A percentile compares a stretch with the other conserved stretches of the same genome.
phyloP scores from a whole-genome alignment of 805 yeast genomes.

The Debaryomyces castellii region DNA sequence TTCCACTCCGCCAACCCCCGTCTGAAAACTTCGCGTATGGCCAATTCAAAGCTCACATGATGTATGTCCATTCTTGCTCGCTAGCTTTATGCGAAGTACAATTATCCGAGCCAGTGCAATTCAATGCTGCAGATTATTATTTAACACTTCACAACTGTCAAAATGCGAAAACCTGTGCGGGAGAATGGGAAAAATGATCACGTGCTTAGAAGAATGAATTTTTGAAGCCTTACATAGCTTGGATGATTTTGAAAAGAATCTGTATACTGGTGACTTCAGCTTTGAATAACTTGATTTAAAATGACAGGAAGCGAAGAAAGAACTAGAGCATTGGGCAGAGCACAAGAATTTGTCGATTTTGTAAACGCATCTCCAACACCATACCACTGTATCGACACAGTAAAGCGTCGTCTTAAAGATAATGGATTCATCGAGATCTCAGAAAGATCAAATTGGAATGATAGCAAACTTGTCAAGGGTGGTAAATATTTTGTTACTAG shows the following conservation, averaged over 20 bases:
- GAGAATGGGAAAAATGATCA: too few relatives aligned
- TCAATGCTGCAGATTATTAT: too few relatives aligned
- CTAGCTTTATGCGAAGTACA: too few relatives aligned
- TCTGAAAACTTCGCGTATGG: too few relatives aligned
- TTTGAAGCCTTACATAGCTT: not conserved
- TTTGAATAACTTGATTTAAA: not conserved
- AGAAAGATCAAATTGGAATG: slow-evolving; percentile 70
- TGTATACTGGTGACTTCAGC: not conserved
- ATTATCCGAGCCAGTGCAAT: too few relatives aligned
- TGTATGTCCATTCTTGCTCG: too few relatives aligned
- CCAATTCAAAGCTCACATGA: too few relatives aligned
- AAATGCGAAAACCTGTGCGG: too few relatives aligned
- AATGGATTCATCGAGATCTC: slow-evolving; percentile 74
- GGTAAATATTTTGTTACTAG: slow-evolving; percentile 84
- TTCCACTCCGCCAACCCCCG: too few relatives aligned
- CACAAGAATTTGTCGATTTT: slow-evolving; percentile 68
- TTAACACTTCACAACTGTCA: too few relatives aligned
- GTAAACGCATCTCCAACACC: slow-evolving; percentile 91
- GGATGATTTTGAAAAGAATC: not conserved
- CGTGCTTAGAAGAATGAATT: not conserved
- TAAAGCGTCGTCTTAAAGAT: slow-evolving; percentile 49
- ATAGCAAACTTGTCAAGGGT: slow-evolving; percentile 45
- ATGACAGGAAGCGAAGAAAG: slow-evolving; percentile 4
- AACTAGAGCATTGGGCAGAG: slow-evolving; percentile 28
- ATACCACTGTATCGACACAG: slow-evolving; percentile 81